Evolutionary conservation across 31 red algal genomes (phyloP).

Genomic region (Bonnemaisonia californica): DNA sequence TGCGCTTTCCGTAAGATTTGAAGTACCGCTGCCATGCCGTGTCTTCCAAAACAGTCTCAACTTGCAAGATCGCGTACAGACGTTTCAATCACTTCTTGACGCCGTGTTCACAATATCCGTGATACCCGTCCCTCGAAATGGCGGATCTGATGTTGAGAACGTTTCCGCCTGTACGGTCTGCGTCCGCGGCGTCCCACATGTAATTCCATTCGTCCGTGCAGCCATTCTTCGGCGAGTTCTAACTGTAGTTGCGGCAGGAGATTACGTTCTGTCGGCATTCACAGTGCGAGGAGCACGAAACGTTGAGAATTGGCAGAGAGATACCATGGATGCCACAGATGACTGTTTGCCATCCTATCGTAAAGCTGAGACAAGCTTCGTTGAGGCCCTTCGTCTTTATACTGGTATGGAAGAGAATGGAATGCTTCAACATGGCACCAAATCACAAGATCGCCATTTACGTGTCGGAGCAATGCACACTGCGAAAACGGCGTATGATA

Average conservation of each 20-base stretch:
- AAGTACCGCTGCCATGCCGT: background rate
- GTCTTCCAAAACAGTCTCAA: background rate
- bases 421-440: background rate
- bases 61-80: background rate
- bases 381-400: conserved; percentile 8
- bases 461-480: background rate
- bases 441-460: background rate
- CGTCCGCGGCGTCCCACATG: conserved; percentile 23
- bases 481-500: background rate
- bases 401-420: background rate
- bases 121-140: background rate
- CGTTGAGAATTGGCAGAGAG: conserved; percentile 5
- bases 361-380: background rate
- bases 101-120: conserved; percentile 18
- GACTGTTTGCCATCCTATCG: conserved; percentile 11
- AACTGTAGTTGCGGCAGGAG: background rate
- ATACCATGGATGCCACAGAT: conserved; percentile 1
- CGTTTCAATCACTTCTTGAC: conserved; percentile 19
- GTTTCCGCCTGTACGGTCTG: background rate
- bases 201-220: conserved; percentile 24
- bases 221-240: conserved; percentile 19
- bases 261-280: background rate
- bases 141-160: background rate
- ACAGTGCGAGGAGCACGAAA: background rate
- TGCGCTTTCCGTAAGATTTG: background rate